A percentile compares a stretch with the other conserved stretches of the same genome.
phyloP scores from a whole-genome alignment of 2,329 filamentous ascomycete genomes.

The Acrocalymma vagum region DNA sequence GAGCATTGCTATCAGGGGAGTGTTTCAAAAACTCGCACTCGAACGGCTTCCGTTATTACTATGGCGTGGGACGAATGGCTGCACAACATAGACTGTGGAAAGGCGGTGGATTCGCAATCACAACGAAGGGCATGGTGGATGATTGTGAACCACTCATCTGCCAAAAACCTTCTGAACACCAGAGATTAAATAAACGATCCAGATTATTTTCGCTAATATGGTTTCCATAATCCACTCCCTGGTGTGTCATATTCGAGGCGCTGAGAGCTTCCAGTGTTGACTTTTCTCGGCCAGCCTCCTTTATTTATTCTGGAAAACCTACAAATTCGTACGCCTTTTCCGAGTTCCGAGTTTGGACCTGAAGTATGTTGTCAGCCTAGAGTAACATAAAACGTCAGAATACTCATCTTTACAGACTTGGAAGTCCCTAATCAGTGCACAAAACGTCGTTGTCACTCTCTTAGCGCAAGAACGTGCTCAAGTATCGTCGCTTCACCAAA shows the following conservation, averaged over 20 bases:
- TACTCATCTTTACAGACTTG: conserved; percentile 4
- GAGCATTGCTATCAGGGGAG: conserved; percentile 12
- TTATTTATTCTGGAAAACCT: too few relatives aligned
- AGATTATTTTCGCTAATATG: conserved; percentile 14
- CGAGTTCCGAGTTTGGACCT: too few relatives aligned
- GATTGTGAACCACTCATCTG: too few relatives aligned
- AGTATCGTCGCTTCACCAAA: too few relatives aligned
- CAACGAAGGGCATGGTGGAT: too few relatives aligned
- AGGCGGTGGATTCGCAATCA: neutral
- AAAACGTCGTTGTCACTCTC: conserved; percentile 6
- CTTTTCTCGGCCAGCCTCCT: too few relatives aligned
- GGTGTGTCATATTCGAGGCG: too few relatives aligned
- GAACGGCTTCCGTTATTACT: conserved; percentile 11
- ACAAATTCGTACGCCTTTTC: too few relatives aligned
- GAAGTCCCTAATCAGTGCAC: conserved; percentile 3
- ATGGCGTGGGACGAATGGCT: conserved; percentile 11
- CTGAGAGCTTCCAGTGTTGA: too few relatives aligned
- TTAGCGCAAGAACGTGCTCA: neutral
- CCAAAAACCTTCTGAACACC: too few relatives aligned
- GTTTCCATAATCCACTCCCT: conserved; percentile 13
- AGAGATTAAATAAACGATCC: neutral
- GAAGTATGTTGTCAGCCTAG: too few relatives aligned
- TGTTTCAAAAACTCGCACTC: conserved; percentile 9
- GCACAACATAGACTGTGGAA: neutral
- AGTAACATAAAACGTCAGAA: neutral